These are phyloP conservation scores for Aspergillus candidus DNA, from an alignment of 2,329 filamentous ascomycete genomes.

Conservation along the genomic window DNA sequence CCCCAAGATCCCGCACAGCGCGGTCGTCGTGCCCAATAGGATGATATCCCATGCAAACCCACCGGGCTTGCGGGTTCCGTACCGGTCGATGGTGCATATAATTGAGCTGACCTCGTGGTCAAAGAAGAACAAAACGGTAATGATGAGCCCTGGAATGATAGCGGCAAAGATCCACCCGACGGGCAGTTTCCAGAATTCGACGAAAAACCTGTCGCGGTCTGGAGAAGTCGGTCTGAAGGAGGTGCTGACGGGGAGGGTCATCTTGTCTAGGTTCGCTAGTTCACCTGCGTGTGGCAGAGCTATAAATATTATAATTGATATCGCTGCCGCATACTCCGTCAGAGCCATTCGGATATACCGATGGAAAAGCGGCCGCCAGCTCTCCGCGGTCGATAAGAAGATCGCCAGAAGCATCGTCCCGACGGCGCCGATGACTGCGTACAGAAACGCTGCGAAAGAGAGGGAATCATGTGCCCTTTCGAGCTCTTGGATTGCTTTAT, in stretches of 20 bases:
- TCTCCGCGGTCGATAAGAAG: constrained; percentile 55
- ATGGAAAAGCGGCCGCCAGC: constrained; percentile 58
- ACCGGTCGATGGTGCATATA: constrained; percentile 58
- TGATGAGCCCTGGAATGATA: constrained; percentile 57
- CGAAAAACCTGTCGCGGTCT: constrained; percentile 52
- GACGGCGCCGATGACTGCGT: constrained; percentile 57
- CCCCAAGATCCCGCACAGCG: constrained; percentile 58
- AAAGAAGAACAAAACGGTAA: constrained; percentile 62
- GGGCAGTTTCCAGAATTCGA: constrained; percentile 58
- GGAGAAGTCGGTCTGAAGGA: constrained; percentile 54
- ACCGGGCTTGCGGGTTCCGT: constrained; percentile 55
- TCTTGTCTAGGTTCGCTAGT: constrained; percentile 52
- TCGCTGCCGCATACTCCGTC: constrained; percentile 59
- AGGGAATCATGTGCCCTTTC: constrained; percentile 52
- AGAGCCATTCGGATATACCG: constrained; percentile 56
- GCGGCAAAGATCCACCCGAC: constrained; percentile 56
- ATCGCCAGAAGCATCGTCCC: constrained; percentile 60
- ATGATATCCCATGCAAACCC: constrained; percentile 61
- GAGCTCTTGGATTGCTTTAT: constrained; percentile 61
- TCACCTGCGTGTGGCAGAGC: constrained; percentile 58
- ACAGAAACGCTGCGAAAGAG: constrained; percentile 58
- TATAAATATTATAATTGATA: constrained; percentile 61
- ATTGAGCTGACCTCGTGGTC: constrained; percentile 65
- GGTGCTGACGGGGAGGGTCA: constrained; percentile 51
- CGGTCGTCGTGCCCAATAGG: constrained; percentile 57